phyloP scores from a whole-genome alignment of 306 rosid species.

The Adenanthera pavonina region DNA sequence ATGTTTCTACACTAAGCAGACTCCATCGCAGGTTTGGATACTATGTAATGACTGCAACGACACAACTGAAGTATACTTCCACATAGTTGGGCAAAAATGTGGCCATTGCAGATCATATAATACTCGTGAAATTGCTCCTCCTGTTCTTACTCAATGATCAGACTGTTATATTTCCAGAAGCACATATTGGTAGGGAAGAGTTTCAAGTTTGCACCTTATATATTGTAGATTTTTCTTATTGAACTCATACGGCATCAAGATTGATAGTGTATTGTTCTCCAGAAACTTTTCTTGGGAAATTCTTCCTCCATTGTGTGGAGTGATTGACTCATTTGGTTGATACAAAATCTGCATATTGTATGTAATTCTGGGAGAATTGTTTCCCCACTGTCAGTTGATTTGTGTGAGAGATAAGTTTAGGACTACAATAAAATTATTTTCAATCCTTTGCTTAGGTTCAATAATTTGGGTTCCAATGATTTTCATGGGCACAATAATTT shows the following conservation, averaged over 20 bases:
- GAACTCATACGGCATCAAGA: conserved; percentile 37
- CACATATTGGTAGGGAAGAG: conserved; percentile 23
- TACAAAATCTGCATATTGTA: conserved; percentile 41
- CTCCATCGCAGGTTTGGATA: conserved; percentile 82
- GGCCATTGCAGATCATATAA: conserved; percentile 89
- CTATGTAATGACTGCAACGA: conserved; percentile 94
- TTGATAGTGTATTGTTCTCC: conserved; percentile 37
- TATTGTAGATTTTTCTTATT: conserved; percentile 32
- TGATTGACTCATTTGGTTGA: conserved; percentile 37
- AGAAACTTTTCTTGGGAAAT: conserved; percentile 41
- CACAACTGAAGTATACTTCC: conserved; percentile 84
- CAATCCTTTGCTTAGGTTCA: too few relatives aligned
- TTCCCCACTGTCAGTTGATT: conserved; percentile 29
- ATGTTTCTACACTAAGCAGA: conserved; percentile 25
- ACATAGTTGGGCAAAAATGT: conserved; percentile 91
- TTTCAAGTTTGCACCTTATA: conserved; percentile 10
- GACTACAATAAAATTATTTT: too few relatives aligned
- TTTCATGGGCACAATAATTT: too few relatives aligned
- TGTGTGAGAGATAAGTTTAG: too few relatives aligned
- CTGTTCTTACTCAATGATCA: conserved; percentile 82
- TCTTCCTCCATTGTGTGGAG: conserved; percentile 48
- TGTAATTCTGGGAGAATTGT: conserved; percentile 32
- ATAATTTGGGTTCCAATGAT: too few relatives aligned
- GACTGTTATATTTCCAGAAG: conserved; percentile 38
- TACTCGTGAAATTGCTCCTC: conserved; percentile 87